Conservation (phyloP, 371 early-diverging fungal genomes). For the Lichtheimia hyalospora region DNA sequence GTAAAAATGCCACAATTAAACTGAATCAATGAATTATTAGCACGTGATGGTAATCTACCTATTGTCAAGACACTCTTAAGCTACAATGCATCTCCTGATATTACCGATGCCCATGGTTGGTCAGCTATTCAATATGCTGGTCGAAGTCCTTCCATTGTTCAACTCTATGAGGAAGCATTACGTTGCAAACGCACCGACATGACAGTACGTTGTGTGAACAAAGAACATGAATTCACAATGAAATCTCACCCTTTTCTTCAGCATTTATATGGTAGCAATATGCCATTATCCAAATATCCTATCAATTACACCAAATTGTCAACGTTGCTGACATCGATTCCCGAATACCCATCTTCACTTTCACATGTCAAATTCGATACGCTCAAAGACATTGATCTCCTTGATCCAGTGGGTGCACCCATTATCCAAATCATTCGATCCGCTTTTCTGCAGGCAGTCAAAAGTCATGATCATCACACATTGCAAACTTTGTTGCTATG, state of each 20-base stretch:
- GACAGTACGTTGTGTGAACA: slow-evolving; percentile 36
- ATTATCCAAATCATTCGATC: slow-evolving; percentile 43
- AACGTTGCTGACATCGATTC: slow-evolving; percentile 46
- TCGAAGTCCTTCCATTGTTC: slow-evolving; percentile 60
- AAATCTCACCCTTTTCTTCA: neutral
- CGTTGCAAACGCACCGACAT: slow-evolving; percentile 52
- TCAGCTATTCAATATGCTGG: slow-evolving; percentile 71
- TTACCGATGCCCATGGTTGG: slow-evolving; percentile 72
- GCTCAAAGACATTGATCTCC: slow-evolving; percentile 32
- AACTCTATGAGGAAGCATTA: slow-evolving; percentile 58
- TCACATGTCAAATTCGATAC: slow-evolving; percentile 46
- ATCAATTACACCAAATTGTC: slow-evolving; percentile 54
- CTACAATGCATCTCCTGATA: slow-evolving; percentile 60
- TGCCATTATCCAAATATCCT: slow-evolving; percentile 44
- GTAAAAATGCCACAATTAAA: neutral
- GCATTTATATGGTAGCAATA: slow-evolving; percentile 13
- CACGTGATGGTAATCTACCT: slow-evolving; percentile 67
- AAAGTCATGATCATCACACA: slow-evolving; percentile 57
- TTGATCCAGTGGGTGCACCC: slow-evolving; percentile 34
- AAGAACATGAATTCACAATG: neutral
- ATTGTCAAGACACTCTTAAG: slow-evolving; percentile 59
- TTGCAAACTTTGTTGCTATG: slow-evolving; percentile 56
- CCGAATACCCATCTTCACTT: slow-evolving; percentile 43
- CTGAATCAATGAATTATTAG: slow-evolving; percentile 24
- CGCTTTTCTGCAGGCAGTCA: slow-evolving; percentile 60